Conservation (phyloP, 1,284 basidiomycete species). For the Malassezia furfur region DNA sequence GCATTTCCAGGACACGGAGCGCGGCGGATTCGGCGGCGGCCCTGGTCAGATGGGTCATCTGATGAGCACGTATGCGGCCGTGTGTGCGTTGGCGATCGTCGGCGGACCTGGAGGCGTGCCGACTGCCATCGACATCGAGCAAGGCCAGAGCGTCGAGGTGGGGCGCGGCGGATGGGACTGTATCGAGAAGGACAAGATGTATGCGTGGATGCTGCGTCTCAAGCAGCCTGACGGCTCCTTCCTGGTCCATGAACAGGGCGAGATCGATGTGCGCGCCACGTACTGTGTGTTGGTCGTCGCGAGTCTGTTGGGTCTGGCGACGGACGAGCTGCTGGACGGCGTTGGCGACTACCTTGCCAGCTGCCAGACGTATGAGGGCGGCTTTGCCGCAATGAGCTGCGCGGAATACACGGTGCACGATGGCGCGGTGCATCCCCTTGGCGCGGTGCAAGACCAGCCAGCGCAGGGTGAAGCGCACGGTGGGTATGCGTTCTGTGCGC, state of each 20-base stretch:
- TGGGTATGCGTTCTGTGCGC: slow-evolving; percentile 87
- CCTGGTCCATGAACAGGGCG: slow-evolving; percentile 72
- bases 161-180: slow-evolving; percentile 47
- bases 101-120: slow-evolving; percentile 55
- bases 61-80: slow-evolving; percentile 78
- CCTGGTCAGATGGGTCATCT: slow-evolving; percentile 79
- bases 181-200: slow-evolving; percentile 55
- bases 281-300: slow-evolving; percentile 69
- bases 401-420: slow-evolving; percentile 51
- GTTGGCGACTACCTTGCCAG: slow-evolving; percentile 55
- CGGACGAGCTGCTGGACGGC: slow-evolving; percentile 66
- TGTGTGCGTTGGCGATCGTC: slow-evolving; percentile 72
- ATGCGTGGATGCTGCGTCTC: slow-evolving; percentile 79
- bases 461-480: slow-evolving; percentile 89
- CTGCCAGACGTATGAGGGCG: slow-evolving; percentile 97
- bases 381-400: slow-evolving; percentile 75
- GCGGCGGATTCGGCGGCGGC: slow-evolving; percentile 82
- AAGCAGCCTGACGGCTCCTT: slow-evolving; percentile 94
- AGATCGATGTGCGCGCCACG: slow-evolving; percentile 80
- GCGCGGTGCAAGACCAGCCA: slow-evolving; percentile 45
- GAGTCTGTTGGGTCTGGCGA: slow-evolving; percentile 67
- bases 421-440: slow-evolving; percentile 9
- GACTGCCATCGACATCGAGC: slow-evolving; percentile 20
- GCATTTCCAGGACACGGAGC: slow-evolving; percentile 34
- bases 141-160: slow-evolving; percentile 54